Conservation (phyloP, 495 filamentous ascomycete genomes). For the Xylaria cubensis region DNA sequence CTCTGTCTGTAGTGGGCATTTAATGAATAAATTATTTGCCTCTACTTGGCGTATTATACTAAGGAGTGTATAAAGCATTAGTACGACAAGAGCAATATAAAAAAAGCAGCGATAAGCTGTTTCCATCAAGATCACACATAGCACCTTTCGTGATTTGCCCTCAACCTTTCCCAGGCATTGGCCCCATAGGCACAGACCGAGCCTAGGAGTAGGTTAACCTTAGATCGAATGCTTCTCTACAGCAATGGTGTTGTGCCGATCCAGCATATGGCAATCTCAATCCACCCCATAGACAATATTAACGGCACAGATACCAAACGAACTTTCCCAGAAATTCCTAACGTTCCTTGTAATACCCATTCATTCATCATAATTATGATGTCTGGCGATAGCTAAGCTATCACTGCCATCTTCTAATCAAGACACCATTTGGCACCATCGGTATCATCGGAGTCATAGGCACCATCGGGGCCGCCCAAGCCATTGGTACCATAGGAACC, state of each 20-base stretch:
- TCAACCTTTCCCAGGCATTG: background rate
- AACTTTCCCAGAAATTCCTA: background rate
- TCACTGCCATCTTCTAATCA: background rate
- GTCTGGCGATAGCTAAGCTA: background rate
- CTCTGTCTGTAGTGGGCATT: background rate
- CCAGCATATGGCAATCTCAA: background rate
- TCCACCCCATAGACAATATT: background rate
- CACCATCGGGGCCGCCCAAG: background rate
- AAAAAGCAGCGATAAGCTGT: background rate
- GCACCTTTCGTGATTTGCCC: background rate
- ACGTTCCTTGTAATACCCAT: background rate
- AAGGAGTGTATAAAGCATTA: background rate
- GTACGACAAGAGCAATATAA: background rate
- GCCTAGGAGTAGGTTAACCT: background rate
- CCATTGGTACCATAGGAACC: slow-evolving; percentile 9
- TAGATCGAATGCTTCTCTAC: background rate
- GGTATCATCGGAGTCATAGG: background rate
- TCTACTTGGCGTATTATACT: background rate
- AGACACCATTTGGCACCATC: slow-evolving; percentile 2
- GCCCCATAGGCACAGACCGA: background rate
- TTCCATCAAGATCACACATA: background rate
- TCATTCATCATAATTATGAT: background rate
- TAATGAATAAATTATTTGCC: background rate
- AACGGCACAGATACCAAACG: background rate
- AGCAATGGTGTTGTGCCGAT: background rate